These are phyloP conservation scores for Scleroderma citrinum DNA, from an alignment of 768 basidiomycete genomes.

Conservation along the genomic window DNA sequence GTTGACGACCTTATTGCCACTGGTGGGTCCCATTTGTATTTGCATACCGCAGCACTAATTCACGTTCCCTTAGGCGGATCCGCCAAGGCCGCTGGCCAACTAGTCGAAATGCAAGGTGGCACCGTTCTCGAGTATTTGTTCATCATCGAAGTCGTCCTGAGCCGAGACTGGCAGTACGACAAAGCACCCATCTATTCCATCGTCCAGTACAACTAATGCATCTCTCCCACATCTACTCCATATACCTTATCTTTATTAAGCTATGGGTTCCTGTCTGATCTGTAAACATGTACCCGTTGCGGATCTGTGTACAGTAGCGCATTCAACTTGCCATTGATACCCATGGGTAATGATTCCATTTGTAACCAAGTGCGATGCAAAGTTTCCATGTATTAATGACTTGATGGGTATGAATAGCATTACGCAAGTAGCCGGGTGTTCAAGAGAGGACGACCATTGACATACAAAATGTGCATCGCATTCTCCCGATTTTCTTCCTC, in stretches of 20 bases:
- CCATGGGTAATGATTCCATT: too few species aligned
- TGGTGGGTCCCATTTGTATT: conserved; percentile 41
- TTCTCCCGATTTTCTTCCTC: conserved; percentile 27
- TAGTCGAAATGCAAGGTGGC: conserved; percentile 77
- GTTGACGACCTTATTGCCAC: conserved; percentile 97
- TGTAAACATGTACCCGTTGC: too few species aligned
- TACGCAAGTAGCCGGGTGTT: conserved; percentile 70
- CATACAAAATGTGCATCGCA: conserved; percentile 53
- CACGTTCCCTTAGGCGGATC: conserved; percentile 64
- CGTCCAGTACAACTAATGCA: conserved; percentile 62
- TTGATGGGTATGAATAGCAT: too few species aligned
- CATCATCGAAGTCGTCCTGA: conserved; percentile 76
- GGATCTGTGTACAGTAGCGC: not conserved
- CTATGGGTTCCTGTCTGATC: not conserved
- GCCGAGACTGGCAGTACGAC: conserved; percentile 60
- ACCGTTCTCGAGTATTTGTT: conserved; percentile 91
- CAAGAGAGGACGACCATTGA: conserved; percentile 70
- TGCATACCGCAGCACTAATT: conserved; percentile 2
- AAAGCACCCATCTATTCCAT: conserved; percentile 82
- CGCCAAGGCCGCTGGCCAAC: conserved; percentile 86
- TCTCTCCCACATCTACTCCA: not conserved
- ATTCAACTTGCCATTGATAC: not conserved
- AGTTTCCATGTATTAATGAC: too few species aligned
- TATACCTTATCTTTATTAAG: conserved; percentile 21
- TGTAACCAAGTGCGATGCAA: too few species aligned